Conservation (phyloP, 768 basidiomycete species). For the Rossbeevera mucosa region DNA sequence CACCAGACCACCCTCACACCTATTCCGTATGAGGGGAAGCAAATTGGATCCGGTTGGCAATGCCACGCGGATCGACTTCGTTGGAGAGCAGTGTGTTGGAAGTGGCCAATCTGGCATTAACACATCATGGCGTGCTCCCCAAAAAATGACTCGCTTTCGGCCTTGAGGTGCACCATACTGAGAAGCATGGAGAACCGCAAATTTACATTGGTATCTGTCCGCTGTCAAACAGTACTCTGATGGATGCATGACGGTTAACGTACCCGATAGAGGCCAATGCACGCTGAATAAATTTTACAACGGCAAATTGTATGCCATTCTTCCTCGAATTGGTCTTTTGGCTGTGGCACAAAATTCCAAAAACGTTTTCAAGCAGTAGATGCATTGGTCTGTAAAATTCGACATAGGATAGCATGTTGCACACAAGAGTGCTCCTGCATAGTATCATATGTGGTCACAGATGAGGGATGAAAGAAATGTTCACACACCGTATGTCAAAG, state of each 20-base stretch:
- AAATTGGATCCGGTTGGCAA: conserved; percentile 44
- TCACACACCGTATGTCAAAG: conserved; percentile 53
- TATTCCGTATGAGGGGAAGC: conserved; percentile 42
- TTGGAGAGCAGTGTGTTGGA: conserved; percentile 52
- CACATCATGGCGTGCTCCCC: conserved; percentile 55
- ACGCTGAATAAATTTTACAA: conserved; percentile 63
- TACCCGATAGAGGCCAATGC: conserved; percentile 62
- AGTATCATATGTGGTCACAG: neutral
- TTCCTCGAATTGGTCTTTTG: conserved; percentile 38
- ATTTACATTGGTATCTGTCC: conserved; percentile 55
- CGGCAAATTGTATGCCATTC: conserved; percentile 45
- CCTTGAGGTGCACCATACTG: conserved; percentile 72
- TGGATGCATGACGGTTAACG: conserved; percentile 14
- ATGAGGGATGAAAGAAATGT: neutral
- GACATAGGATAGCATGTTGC: conserved; percentile 67
- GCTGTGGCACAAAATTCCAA: conserved; percentile 50
- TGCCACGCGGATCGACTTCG: conserved; percentile 29
- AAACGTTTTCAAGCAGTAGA: conserved; percentile 71
- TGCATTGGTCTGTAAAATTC: conserved; percentile 61
- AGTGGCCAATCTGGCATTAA: conserved; percentile 59
- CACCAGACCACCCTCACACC: conserved; percentile 24
- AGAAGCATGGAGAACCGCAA: conserved; percentile 62
- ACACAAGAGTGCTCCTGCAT: conserved; percentile 54
- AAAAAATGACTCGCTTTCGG: conserved; percentile 63
- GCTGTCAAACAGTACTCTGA: neutral